phyloP scores from a whole-genome alignment of 2,329 filamentous ascomycete genomes.

The Thielaviopsis punctulata region DNA sequence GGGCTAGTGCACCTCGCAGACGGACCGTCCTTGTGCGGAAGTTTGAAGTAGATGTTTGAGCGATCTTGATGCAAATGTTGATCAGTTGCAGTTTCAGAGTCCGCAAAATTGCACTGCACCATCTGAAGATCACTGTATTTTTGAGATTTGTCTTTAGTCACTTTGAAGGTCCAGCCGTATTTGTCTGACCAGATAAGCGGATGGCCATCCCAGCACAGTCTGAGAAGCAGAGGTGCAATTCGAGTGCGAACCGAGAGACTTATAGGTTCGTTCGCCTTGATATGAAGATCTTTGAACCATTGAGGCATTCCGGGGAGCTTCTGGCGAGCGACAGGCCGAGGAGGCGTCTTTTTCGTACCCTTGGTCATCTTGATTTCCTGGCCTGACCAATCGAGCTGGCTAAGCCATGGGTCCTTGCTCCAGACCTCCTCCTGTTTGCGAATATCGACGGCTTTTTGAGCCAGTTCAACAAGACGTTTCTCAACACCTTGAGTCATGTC shows the following conservation, averaged over 20 bases:
- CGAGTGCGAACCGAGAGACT: slow-evolving; percentile 72
- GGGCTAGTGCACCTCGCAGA: slow-evolving; percentile 70
- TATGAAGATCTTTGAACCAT: slow-evolving; percentile 89
- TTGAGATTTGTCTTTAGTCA: slow-evolving; percentile 40
- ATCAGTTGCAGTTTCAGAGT: slow-evolving; percentile 42
- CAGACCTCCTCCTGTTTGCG: slow-evolving; percentile 55
- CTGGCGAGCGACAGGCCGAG: slow-evolving; percentile 61
- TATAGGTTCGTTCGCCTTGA: slow-evolving; percentile 50
- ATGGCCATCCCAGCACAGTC: slow-evolving; percentile 73
- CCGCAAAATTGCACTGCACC: slow-evolving; percentile 55
- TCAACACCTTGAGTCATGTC: slow-evolving; percentile 61
- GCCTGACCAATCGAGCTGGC: slow-evolving; percentile 87
- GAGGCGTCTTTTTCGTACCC: slow-evolving; percentile 68
- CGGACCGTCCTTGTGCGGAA: slow-evolving; percentile 92
- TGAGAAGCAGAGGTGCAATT: slow-evolving; percentile 69
- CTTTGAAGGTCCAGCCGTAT: slow-evolving; percentile 82
- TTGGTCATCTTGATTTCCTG: slow-evolving; percentile 87
- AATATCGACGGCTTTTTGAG: slow-evolving; percentile 58
- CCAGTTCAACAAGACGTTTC: slow-evolving; percentile 53
- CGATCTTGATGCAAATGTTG: slow-evolving; percentile 46
- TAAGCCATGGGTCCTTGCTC: slow-evolving; percentile 72
- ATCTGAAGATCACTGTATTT: slow-evolving; percentile 58
- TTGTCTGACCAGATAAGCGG: slow-evolving; percentile 87
- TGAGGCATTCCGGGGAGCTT: slow-evolving; percentile 89
- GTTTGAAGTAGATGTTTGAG: slow-evolving; percentile 62